These are phyloP conservation scores for Colletotrichum incanum DNA, from an alignment of 2,329 filamentous ascomycete genomes.

Conservation along the genomic window DNA sequence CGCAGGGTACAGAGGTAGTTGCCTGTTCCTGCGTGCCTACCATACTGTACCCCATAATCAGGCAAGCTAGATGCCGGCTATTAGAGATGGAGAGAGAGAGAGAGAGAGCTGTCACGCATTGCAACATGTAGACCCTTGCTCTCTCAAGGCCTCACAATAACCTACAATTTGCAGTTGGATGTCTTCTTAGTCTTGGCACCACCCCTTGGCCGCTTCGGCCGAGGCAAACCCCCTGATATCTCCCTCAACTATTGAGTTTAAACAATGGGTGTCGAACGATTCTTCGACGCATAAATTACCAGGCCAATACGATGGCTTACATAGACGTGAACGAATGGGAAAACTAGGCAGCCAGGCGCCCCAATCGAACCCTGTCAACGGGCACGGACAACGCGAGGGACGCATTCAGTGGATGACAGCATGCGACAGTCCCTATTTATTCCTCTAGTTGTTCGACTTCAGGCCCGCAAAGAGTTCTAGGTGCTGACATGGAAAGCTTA, in stretches of 20 bases:
- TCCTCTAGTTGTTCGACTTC: background rate
- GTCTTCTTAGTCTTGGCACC: background rate
- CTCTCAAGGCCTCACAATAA: background rate
- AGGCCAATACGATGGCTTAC: background rate
- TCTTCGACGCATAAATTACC: background rate
- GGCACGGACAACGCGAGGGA: slow-evolving; percentile 16
- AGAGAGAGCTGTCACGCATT: background rate
- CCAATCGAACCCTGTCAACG: background rate
- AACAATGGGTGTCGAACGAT: background rate
- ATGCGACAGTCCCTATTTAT: background rate
- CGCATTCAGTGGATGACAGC: background rate
- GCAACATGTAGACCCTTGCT: background rate
- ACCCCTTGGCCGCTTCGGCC: background rate
- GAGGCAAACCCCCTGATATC: background rate
- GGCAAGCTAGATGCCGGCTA: background rate
- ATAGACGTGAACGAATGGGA: too few relatives aligned
- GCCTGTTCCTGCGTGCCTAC: background rate
- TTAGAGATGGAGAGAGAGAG: background rate
- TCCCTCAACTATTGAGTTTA: background rate
- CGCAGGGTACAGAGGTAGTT: background rate
- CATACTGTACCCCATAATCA: background rate
- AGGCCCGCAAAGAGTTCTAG: background rate
- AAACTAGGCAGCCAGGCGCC: background rate
- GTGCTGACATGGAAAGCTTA: background rate
- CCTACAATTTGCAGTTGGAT: too few relatives aligned